phyloP scores from a whole-genome alignment of 768 basidiomycete genomes.

The Rubroboletus pulcherrimus region DNA sequence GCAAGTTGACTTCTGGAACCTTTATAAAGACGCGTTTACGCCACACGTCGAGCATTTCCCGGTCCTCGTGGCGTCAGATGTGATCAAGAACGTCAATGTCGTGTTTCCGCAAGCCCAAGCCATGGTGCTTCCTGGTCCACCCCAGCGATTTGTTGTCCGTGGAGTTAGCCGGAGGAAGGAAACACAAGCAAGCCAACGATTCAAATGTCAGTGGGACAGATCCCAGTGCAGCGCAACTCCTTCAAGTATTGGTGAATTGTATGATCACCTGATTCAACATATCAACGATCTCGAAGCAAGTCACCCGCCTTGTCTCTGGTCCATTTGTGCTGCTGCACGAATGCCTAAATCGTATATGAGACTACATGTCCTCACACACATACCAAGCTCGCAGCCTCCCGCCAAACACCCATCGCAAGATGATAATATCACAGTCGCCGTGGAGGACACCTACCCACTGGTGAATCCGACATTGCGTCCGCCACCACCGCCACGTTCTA shows the following conservation, averaged over 20 bases:
- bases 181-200: conserved; percentile 52
- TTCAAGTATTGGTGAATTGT: conserved; percentile 61
- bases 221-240: conserved; percentile 48
- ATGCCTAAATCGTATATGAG: conserved; percentile 52
- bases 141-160: conserved; percentile 81
- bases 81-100: conserved; percentile 87
- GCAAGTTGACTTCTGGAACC: conserved; percentile 93
- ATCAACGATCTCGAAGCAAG: conserved; percentile 41
- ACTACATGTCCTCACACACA: conserved; percentile 72
- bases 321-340: conserved; percentile 50
- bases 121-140: conserved; percentile 73
- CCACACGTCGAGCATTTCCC: conserved; percentile 54
- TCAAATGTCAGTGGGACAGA: conserved; percentile 76
- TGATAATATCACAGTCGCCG: conserved; percentile 67
- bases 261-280: conserved; percentile 65
- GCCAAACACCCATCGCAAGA: conserved; percentile 67
- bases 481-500: conserved; percentile 66
- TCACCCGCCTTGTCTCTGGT: conserved; percentile 66
- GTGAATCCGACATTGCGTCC: conserved; percentile 63
- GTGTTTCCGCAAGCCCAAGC: conserved; percentile 86
- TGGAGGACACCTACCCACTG: conserved; percentile 52
- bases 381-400: conserved; percentile 55
- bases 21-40: conserved; percentile 82
- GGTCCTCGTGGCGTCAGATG: conserved; percentile 81
- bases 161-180: conserved; percentile 75